Evolutionary conservation across 345 rosid genomes (phyloP).

Genomic region (Corchorus olitorius): DNA sequence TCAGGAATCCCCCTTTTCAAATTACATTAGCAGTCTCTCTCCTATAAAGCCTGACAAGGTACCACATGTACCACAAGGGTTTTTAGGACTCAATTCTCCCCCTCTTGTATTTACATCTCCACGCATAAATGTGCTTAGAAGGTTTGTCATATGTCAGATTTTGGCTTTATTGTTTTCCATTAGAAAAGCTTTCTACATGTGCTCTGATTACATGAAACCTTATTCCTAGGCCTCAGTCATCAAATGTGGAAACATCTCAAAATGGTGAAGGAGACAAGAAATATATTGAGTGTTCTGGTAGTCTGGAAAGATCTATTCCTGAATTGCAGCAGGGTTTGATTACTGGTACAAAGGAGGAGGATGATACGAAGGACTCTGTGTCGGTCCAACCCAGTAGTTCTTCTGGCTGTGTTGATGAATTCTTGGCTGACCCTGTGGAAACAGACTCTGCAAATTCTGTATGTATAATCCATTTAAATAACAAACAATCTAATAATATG

Average conservation of each 20-base stretch:
- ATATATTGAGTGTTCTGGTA: constrained; percentile 8
- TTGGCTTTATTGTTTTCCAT: not conserved
- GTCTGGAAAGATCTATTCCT: constrained; percentile 22
- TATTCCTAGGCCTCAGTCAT: constrained; percentile 36
- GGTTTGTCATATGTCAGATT: constrained; percentile 35
- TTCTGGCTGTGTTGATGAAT: constrained; percentile 41
- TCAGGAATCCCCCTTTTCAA: constrained; percentile 50
- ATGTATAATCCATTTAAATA: constrained; percentile 4
- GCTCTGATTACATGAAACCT: constrained; percentile 11
- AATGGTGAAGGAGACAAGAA: constrained; percentile 23
- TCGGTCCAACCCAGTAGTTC: constrained; percentile 38
- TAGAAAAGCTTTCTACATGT: not conserved
- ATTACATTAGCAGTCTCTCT: constrained; percentile 43
- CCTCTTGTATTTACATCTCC: constrained; percentile 57
- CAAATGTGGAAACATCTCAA: constrained; percentile 21
- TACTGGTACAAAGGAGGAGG: constrained; percentile 17
- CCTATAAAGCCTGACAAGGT: constrained; percentile 40
- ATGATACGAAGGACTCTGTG: constrained; percentile 20
- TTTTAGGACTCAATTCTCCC: constrained; percentile 45
- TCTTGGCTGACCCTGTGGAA: constrained; percentile 42
- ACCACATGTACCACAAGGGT: constrained; percentile 33
- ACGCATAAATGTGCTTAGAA: constrained; percentile 27
- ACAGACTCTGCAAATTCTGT: constrained; percentile 36
- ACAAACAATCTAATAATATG: constrained; percentile 23
- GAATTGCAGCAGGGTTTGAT: constrained; percentile 14